Base-by-base conservation (phyloP, 441 rosid species). In the Populus hybrid region DNA sequence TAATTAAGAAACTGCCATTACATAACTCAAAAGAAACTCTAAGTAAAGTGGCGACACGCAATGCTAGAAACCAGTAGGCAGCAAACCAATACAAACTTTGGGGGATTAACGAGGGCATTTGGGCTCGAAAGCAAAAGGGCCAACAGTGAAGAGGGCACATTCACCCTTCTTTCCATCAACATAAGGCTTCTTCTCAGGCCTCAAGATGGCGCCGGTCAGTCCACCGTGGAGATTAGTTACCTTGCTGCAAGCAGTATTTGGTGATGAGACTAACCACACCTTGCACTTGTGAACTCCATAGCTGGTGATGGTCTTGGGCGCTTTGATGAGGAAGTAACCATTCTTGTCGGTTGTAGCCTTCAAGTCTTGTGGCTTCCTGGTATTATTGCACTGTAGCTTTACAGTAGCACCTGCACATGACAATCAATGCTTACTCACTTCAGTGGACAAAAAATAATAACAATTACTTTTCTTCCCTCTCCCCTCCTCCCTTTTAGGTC, bases 121-220 rank as follows among this genome's bases (percentile, higher is more conserved):
- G 71, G 94, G 91, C 67, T 87, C 88, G 71, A 89, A 94, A 21
- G 92, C 93, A 12, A 92, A 84, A 2, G 95, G 97, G 4, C 93
- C 95, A 64, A 82, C 94, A 2, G 79, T 67, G 89, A 68, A 94
- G 30, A 94, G 84, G 23, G 75, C 75, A 70, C 81, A 91, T 0
- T 79, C 79, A 8, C 61, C 69, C 67, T 85, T 89, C 50, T 82
- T 74, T 2, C 75, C 26, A 14, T 75, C 34, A 11, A 64, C 7
- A 23, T 76, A 84, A 34, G 66, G 66, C 66, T 81, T 72, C 83
- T 86, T 88, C 78, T 77, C 82, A 0, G 84, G 85, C 86, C 76
- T 88, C 74, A 93, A 81, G 16, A 7, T 0, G 8, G 85, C 86
- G 1, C 97, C 98, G 12, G 14, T 64, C 10, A 32, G 6, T 32